Conservation (phyloP, 257 asterid genomes). For the Primulina eburnea region DNA sequence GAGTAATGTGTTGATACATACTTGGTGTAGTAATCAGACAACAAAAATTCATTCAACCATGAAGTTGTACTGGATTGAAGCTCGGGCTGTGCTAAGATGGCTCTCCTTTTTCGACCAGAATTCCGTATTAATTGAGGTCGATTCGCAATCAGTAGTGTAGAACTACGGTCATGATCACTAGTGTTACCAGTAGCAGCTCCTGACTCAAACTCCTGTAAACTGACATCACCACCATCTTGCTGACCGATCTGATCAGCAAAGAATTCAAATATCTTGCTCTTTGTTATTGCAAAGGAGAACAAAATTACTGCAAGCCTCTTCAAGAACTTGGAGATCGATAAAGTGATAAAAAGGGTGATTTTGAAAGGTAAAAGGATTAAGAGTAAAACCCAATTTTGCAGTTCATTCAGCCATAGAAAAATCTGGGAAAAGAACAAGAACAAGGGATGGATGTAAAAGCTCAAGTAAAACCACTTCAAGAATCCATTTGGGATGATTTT, state of each 20-base stretch:
- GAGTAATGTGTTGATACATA: neutral
- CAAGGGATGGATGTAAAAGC: conserved; percentile 45
- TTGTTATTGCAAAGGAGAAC: neutral
- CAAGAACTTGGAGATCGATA: conserved; percentile 13
- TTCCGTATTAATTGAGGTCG: too few relatives aligned
- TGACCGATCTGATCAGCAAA: conserved; percentile 7
- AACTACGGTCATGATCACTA: too few relatives aligned
- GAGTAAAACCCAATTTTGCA: conserved; percentile 17
- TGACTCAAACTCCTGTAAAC: neutral
- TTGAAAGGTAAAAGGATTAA: conserved; percentile 17
- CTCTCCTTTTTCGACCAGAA: too few relatives aligned
- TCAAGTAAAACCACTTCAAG: conserved; percentile 46
- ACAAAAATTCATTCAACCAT: conserved; percentile 38
- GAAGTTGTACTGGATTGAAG: conserved; percentile 1
- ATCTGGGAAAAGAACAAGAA: conserved; percentile 42
- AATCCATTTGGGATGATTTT: conserved; percentile 47
- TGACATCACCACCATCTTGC: neutral
- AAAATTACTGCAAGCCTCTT: conserved; percentile 3
- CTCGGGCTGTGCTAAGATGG: neutral
- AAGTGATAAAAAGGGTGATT: conserved; percentile 11
- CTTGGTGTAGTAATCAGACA: conserved; percentile 24
- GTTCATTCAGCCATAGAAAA: conserved; percentile 36
- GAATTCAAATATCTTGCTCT: conserved; percentile 12
- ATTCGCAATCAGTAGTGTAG: too few relatives aligned
- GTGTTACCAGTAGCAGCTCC: neutral